Evolutionary conservation across 179 eudicot species (phyloP), one percentile per base, ranked within the genome.

Genomic region (Silene coronaria): DNA sequence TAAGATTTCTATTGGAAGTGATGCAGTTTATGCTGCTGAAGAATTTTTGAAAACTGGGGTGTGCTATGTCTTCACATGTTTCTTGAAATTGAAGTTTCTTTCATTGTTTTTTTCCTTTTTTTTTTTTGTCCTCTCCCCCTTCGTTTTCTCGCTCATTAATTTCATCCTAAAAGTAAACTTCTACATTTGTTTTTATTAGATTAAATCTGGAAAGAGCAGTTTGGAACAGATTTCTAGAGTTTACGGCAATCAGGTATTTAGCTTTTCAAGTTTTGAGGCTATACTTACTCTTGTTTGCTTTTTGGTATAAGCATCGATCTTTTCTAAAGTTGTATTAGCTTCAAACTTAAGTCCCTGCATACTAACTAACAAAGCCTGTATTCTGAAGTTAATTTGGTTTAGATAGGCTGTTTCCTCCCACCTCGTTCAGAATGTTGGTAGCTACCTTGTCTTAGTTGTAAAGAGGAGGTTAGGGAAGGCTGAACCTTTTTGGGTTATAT

Each of bases 11-110:
- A 92, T 95, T 67, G 99, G 99, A 76, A 95, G 97, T 77, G 99
- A 95, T 76, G 99, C 97, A 61, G 99, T 95, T 82, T 92, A 85
- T 87, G 99, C 97, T 75, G 96, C 96, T 27, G 99, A 95, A 81
- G 99, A 90, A 75, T 92, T 83, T 78, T 65, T 89, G 58, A 93
- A 66, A 80, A 87, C 90, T 19, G 97, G 94, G 83, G 99, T 95
- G 84, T 62, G 90, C 23, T 61, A 55, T 74, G 17, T 34, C 60
- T 36, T 67, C 10, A 36, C 32, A 1, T 57, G 12, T 72, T 74
- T 76, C 74, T 55, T 55, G 63, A 51, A 71, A 51, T n/a, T 27
- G 60, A 32, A 36, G 23, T 17, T 27, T 12, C 57, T 42, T 42
- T 42, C 48, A 42, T 42, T 67, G 71, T 72, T 27, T 80, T 9